Conservation (phyloP, 306 rosid genomes). For the Rosa rugosa region DNA sequence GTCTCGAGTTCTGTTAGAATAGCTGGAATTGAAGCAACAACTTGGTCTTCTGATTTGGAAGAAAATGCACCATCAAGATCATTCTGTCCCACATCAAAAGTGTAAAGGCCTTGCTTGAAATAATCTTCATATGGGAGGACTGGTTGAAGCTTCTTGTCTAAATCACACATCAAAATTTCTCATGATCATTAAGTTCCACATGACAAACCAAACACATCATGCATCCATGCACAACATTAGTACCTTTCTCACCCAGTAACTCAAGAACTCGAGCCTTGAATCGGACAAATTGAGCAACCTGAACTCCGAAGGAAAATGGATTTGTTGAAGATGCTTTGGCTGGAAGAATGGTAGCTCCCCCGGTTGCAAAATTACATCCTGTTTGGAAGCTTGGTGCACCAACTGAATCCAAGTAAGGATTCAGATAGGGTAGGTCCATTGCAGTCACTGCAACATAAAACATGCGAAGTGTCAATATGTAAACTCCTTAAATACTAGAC, state of each 20-base stretch:
- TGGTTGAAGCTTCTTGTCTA: constrained; percentile 22
- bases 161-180: not conserved
- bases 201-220: not conserved
- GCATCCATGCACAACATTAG: not conserved
- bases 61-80: constrained; percentile 39
- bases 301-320: constrained; percentile 41
- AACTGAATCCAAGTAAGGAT: constrained; percentile 45
- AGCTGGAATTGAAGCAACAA: constrained; percentile 27
- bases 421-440: constrained; percentile 30
- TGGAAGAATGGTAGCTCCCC: constrained; percentile 37
- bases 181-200: not conserved
- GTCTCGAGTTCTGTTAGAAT: constrained; percentile 32
- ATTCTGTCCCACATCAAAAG: constrained; percentile 44
- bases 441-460: constrained; percentile 28
- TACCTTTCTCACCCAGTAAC: constrained; percentile 28
- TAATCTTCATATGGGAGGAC: constrained; percentile 31
- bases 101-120: constrained; percentile 36
- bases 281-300: constrained; percentile 30
- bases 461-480: not conserved
- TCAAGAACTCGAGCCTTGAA: constrained; percentile 35
- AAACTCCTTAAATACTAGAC: not conserved
- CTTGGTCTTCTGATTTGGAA: constrained; percentile 30
- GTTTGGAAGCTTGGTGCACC: constrained; percentile 41
- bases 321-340: constrained; percentile 32
- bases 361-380: constrained; percentile 43